phyloP scores from a whole-genome alignment of 1,139 yeast genomes.

The Saccharomyces pastorianus region DNA sequence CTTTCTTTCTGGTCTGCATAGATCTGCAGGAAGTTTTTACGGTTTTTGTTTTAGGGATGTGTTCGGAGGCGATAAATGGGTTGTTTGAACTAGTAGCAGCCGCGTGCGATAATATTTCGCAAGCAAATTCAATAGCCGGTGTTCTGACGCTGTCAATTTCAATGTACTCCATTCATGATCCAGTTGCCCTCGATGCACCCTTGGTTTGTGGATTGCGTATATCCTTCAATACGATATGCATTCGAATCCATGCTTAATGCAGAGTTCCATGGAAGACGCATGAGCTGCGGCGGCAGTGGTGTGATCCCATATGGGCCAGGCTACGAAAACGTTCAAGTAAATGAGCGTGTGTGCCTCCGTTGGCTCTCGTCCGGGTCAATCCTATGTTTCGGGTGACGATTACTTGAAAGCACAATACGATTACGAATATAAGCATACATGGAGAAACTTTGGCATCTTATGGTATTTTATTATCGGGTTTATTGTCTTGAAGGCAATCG shows the following conservation, averaged over 20 bases:
- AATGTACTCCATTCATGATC: slow-evolving; percentile 45
- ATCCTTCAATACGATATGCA: slow-evolving; percentile 44
- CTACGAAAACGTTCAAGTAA: too few species aligned
- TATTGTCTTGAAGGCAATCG: slow-evolving; percentile 30
- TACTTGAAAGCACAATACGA: slow-evolving; percentile 33
- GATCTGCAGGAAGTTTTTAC: slow-evolving; percentile 48
- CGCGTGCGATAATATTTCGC: slow-evolving; percentile 36
- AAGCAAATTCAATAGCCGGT: slow-evolving; percentile 46
- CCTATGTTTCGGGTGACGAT: slow-evolving; percentile 38
- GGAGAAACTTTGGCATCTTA: slow-evolving; percentile 45
- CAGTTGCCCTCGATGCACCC: slow-evolving; percentile 51
- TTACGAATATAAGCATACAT: slow-evolving; percentile 35
- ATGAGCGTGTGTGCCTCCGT: slow-evolving; percentile 44
- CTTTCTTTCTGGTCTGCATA: slow-evolving; percentile 42
- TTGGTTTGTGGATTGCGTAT: slow-evolving; percentile 54
- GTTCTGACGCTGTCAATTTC: slow-evolving; percentile 38
- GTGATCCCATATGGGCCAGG: slow-evolving; percentile 45
- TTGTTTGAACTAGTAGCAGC: slow-evolving; percentile 45
- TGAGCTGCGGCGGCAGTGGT: slow-evolving; percentile 39
- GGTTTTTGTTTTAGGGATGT: slow-evolving; percentile 37
- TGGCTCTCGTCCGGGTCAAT: slow-evolving; percentile 36
- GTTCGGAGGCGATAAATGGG: slow-evolving; percentile 36
- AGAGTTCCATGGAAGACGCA: slow-evolving; percentile 46
- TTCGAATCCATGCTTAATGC: slow-evolving; percentile 47
- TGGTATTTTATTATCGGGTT: slow-evolving; percentile 35